Percentiles rank a stretch among this genome's conserved stretches.
Conservation (phyloP, 768 basidiomycete species). For the Butyriboletus loyo region DNA sequence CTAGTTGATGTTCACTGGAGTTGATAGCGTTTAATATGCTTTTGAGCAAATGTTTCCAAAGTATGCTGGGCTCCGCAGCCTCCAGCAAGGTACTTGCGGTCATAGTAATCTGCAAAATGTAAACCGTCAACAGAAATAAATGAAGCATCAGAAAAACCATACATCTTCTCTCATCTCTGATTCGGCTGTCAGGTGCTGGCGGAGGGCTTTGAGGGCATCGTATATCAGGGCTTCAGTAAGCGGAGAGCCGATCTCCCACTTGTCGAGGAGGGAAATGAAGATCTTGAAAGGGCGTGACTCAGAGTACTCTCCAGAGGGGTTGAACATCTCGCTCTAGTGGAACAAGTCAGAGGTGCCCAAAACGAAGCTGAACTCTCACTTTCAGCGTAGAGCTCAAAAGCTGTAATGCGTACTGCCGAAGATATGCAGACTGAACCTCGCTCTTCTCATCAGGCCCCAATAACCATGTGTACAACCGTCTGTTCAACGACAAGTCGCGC, state of each 20-base stretch:
- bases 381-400: constrained; percentile 68
- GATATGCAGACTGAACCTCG: constrained; percentile 69
- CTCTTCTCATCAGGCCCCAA: constrained; percentile 78
- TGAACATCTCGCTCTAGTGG: constrained; percentile 70
- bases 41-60: constrained; percentile 77
- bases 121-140: neutral
- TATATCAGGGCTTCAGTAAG: constrained; percentile 77
- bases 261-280: constrained; percentile 91
- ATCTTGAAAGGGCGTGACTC: constrained; percentile 92
- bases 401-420: constrained; percentile 67
- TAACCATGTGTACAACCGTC: constrained; percentile 91
- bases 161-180: constrained; percentile 63
- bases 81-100: constrained; percentile 90
- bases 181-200: constrained; percentile 48
- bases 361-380: constrained; percentile 36
- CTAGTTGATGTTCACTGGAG: constrained; percentile 39
- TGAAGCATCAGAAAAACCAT: constrained; percentile 16
- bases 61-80: constrained; percentile 82
- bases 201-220: constrained; percentile 75
- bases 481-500: constrained; percentile 88
- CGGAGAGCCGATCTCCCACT: constrained; percentile 90
- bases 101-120: constrained; percentile 54
- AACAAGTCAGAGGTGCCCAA: constrained; percentile 10
- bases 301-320: constrained; percentile 67
- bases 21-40: constrained; percentile 54